Base-by-base conservation (phyloP, 176 grass and related monocot genomes). In the Musa schizocarpa region DNA sequence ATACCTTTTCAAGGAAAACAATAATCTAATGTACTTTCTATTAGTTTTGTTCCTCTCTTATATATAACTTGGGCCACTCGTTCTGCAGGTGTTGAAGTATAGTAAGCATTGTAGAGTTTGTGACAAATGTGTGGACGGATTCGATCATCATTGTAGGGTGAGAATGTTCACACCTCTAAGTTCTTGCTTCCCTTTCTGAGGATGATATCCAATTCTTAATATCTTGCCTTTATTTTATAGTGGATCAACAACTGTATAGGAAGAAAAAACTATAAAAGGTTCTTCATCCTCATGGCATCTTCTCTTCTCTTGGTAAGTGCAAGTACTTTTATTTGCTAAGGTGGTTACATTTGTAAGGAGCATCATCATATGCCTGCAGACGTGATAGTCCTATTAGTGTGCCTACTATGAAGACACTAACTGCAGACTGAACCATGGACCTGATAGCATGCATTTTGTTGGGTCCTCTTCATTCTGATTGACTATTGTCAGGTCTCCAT, bases 241-340 rank as follows among this genome's bases (percentile, higher is more conserved):
- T 98, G 95, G 95, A 88, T 98, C 67, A 98, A 98, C 77, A 98
- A 98, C 75, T 98, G 95, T 84, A 89, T 98, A 71, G 95, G 95
- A 58, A 91, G 89, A 83, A 87, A 82, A 81, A 98, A 98, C 73
- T 98, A 98, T 72, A 89, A 77, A 82, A 86, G 90, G 13, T 98
- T 98, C 77, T 94, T 98, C 61, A 48, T 80, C 84, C 86, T 98
- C 54, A 98, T 98, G 95, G 77, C 87, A 48, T 93, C 82, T 77
- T 80, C 95, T 17, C 82, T 98, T 79, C 51, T 89, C 66, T 75
- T 98, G 86, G 95, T 98, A 91, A 80, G 90, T 17, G 79, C 62
- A 72, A 27, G 2, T 8, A 53, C 12, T 77, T 73, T 81, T 56
- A 59, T 52, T 12, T 50, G n/a, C 13, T 53, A 14, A 53, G 14